A percentile compares a stretch with the other conserved stretches of the same genome.
Evolutionary conservation across 192 early-diverging fungal species (phyloP).

Genomic region (Mortierella alpina): DNA sequence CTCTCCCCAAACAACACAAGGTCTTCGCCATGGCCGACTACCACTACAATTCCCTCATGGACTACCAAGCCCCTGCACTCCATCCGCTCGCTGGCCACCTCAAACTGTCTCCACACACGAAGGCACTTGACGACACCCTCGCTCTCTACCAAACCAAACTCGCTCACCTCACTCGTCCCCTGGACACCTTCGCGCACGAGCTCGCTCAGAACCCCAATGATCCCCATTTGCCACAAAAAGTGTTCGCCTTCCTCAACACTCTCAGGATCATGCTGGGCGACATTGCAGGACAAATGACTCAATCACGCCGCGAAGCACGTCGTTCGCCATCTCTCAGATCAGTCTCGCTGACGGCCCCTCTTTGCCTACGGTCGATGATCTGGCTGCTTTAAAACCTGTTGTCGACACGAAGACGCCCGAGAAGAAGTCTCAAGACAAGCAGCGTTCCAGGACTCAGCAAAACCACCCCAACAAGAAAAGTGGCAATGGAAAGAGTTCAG

Average conservation of each 20-base stretch:
- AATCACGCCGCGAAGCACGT: conserved; percentile 6
- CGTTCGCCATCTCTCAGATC: conserved; percentile 7
- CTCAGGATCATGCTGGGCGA: conserved; percentile 7
- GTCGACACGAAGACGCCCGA: not conserved
- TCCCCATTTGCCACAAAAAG: not conserved
- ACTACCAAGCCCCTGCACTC: conserved; percentile 1
- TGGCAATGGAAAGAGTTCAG: too few relatives aligned
- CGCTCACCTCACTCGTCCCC: conserved; percentile 12
- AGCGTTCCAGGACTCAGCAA: too few relatives aligned
- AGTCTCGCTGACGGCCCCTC: conserved; percentile 2
- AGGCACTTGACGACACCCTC: conserved; percentile 8
- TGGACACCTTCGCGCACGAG: conserved; percentile 11
- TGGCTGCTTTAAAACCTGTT: conserved; percentile 3
- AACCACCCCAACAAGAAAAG: too few relatives aligned
- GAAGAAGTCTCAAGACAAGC: too few relatives aligned
- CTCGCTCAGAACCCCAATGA: not conserved
- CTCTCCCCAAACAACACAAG: conserved; percentile 1
- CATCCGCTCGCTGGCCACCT: too few relatives aligned
- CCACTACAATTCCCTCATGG: conserved; percentile 2
- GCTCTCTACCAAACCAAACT: conserved; percentile 8
- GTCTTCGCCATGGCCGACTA: conserved; percentile 9
- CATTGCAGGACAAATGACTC: conserved; percentile 6
- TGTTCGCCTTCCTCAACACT: too few relatives aligned
- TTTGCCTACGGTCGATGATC: not conserved
- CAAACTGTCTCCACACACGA: conserved; percentile 2